phyloP scores from a whole-genome alignment of 2,329 filamentous ascomycete species.

The Cercospora brassicicola region DNA sequence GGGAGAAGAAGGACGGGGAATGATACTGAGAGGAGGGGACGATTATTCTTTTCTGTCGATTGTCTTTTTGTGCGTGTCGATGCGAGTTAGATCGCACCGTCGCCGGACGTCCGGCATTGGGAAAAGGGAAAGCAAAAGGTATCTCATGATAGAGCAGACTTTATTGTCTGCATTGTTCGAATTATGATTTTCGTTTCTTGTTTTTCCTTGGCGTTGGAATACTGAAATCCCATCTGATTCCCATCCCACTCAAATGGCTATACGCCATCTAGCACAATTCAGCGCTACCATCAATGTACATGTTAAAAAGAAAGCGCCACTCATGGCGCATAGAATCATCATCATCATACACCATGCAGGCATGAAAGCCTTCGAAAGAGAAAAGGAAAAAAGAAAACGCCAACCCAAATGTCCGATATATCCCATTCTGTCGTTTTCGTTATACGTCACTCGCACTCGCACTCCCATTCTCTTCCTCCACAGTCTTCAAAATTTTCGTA shows the following conservation, averaged over 20 bases:
- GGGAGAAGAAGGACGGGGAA: not conserved
- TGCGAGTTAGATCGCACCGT: not conserved
- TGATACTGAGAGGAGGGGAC: not conserved
- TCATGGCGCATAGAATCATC: not conserved
- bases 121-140: not conserved
- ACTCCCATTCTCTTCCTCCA: not conserved
- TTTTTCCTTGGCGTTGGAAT: not conserved
- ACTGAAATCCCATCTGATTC: not conserved
- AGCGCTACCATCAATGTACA: not conserved
- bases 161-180: not conserved
- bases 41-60: not conserved
- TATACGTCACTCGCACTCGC: not conserved
- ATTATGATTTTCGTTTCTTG: not conserved
- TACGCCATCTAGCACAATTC: not conserved
- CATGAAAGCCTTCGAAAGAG: not conserved
- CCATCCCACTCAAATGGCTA: not conserved
- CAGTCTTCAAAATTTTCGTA: constrained; percentile 2
- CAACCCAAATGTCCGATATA: not conserved
- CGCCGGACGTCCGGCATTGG: not conserved
- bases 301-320: not conserved
- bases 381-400: not conserved
- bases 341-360: not conserved
- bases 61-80: not conserved
- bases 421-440: constrained; percentile 9
- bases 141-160: not conserved